Evolutionary conservation across 345 rosid genomes (phyloP), one percentile per base, ranked within the genome.

Genomic region (Rhodomyrtus tomentosa): DNA sequence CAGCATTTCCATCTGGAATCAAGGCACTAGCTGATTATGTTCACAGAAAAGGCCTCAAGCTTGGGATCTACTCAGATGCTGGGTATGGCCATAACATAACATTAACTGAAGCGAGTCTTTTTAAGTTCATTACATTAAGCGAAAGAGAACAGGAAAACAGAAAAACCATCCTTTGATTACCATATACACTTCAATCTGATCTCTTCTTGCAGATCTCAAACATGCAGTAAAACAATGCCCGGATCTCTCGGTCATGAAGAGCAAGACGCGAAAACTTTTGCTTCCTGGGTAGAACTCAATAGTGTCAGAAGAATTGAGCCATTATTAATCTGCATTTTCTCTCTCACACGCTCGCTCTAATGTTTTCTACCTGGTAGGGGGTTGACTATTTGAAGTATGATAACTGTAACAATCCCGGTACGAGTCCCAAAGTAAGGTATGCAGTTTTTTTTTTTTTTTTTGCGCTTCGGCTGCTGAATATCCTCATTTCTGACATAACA

Each of bases 221-320:
- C 96, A 11, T 94, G 96, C 83, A 91, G 93, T 82, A 79, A 86
- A 81, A 91, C 91, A 29, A 92, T 90, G 93, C 94, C 94, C 3
- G 93, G 94, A 82, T 92, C 93, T 42, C 84, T 92, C 22, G 91
- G 92, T 51, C 87, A 90, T 48, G 94, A 92, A 84, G 90, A 92
- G 81, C 89, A 89, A 83, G 94, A 92, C 87, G 94, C 94, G 15
- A 88, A 85, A 50, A 92, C 88, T 25, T 91, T 87, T 83, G 89
- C 92, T 72, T 81, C 59, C 59, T 81, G 83, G 83, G 83, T 81
- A 81, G 56, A 68, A 68, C 38, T 68, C 79, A 68, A 5, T 36
- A 18, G 45, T 4, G 6, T 68, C 79, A 8, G 79, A 36, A 4
- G 45, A 68, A 68, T 0, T 36, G 25, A 4, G 40, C 45, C 14